These are phyloP conservation scores for Thelonectria discophora DNA, from an alignment of 2,329 filamentous ascomycete genomes.

Conservation along the genomic window DNA sequence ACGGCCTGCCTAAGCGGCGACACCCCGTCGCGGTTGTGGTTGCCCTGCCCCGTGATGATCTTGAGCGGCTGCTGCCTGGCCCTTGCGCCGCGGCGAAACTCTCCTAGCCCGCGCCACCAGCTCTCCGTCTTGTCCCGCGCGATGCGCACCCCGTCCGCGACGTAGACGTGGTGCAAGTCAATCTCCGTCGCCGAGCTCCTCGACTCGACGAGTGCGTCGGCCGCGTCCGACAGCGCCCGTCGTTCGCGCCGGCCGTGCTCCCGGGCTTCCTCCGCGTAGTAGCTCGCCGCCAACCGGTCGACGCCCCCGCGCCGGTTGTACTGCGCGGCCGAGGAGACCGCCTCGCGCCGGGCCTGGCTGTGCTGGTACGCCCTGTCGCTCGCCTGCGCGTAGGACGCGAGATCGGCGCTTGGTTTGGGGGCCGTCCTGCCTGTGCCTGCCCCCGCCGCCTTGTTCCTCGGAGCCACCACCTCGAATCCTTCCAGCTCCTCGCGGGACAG, in stretches of 20 bases:
- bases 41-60: slow-evolving; percentile 83
- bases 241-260: slow-evolving; percentile 68
- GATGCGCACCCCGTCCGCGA: slow-evolving; percentile 83
- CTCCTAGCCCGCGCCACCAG: slow-evolving; percentile 83
- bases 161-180: slow-evolving; percentile 86
- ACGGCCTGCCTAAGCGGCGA: slow-evolving; percentile 83
- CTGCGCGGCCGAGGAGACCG: slow-evolving; percentile 50
- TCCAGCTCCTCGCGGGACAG: slow-evolving; percentile 47
- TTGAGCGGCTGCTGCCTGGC: slow-evolving; percentile 66
- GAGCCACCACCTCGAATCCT: slow-evolving; percentile 33
- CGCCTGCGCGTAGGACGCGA: slow-evolving; percentile 41
- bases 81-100: slow-evolving; percentile 64
- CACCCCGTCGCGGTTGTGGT: slow-evolving; percentile 79
- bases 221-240: slow-evolving; percentile 69
- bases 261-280: slow-evolving; percentile 77
- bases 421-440: slow-evolving; percentile 17
- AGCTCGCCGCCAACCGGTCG: slow-evolving; percentile 80
- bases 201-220: slow-evolving; percentile 73
- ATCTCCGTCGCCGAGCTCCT: slow-evolving; percentile 70
- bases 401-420: slow-evolving; percentile 16
- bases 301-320: slow-evolving; percentile 63
- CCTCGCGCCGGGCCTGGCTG: slow-evolving; percentile 45
- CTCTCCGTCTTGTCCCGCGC: slow-evolving; percentile 67
- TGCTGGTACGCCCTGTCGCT: slow-evolving; percentile 41
- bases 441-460: slow-evolving; percentile 27